Conservation (phyloP, 2,329 filamentous ascomycete genomes). For the Monilinia aucupariae region DNA sequence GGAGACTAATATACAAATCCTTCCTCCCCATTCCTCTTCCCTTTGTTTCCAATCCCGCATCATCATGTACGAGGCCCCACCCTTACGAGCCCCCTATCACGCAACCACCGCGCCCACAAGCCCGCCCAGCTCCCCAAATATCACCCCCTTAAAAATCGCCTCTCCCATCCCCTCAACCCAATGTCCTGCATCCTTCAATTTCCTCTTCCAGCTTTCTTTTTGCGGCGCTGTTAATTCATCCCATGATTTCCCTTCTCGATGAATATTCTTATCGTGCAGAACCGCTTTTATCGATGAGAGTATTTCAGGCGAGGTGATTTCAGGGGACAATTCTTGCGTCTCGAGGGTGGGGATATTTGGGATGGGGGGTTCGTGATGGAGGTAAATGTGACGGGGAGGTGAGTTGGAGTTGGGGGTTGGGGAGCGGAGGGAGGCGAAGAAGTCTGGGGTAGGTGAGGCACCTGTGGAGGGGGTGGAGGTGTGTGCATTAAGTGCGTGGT, state of each 20-base stretch:
- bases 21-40: neutral
- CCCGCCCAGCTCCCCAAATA: slow-evolving; percentile 35
- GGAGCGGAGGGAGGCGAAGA: slow-evolving; percentile 11
- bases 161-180: slow-evolving; percentile 34
- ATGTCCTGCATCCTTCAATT: slow-evolving; percentile 33
- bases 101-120: slow-evolving; percentile 30
- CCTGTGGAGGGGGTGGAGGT: neutral
- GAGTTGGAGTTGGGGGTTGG: neutral
- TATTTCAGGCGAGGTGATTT: neutral
- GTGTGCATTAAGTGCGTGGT: neutral
- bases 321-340: neutral
- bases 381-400: neutral
- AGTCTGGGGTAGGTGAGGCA: neutral
- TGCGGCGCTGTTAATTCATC: slow-evolving; percentile 30
- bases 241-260: slow-evolving; percentile 30
- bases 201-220: slow-evolving; percentile 31
- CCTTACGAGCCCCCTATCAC: slow-evolving; percentile 12
- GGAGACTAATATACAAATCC: neutral
- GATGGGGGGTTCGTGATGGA: neutral
- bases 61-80: neutral
- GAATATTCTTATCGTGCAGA: slow-evolving; percentile 26
- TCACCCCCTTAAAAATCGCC: slow-evolving; percentile 33
- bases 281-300: slow-evolving; percentile 20
- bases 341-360: neutral
- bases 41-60: neutral